Conservation (phyloP, 805 yeast species). For the Saccharomycopsis schoenii region DNA sequence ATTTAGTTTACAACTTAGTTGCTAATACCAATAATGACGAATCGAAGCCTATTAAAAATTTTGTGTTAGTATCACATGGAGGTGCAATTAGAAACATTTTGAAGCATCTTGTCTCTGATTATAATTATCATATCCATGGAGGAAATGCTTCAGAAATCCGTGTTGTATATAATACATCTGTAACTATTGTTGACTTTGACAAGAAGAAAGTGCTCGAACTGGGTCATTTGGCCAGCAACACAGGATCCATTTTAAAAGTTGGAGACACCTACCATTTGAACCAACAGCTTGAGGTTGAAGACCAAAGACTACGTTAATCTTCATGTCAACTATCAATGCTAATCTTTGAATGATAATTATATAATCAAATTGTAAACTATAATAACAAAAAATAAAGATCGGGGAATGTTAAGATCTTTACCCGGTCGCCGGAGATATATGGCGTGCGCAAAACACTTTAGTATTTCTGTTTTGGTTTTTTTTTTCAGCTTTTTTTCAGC, state of each 20-base stretch:
- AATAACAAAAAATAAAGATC: neutral
- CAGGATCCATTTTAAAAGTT: slow-evolving; percentile 25
- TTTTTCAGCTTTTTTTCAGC: neutral
- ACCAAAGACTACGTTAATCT: slow-evolving; percentile 34
- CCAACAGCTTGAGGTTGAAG: slow-evolving; percentile 38
- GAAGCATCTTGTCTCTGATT: slow-evolving; percentile 35
- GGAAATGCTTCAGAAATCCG: slow-evolving; percentile 27
- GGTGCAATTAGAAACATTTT: slow-evolving; percentile 62
- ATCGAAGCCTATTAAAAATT: slow-evolving; percentile 30
- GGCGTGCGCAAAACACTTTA: neutral
- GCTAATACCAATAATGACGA: slow-evolving; percentile 20
- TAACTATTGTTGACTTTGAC: slow-evolving; percentile 51
- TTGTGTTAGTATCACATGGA: slow-evolving; percentile 67
- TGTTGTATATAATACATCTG: slow-evolving; percentile 62
- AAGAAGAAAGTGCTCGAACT: slow-evolving; percentile 37
- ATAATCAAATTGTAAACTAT: neutral
- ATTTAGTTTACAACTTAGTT: slow-evolving; percentile 31
- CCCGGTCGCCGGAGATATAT: neutral
- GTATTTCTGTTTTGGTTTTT: neutral
- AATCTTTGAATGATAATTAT: neutral
- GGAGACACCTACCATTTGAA: slow-evolving; percentile 68
- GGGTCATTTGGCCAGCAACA: slow-evolving; percentile 20
- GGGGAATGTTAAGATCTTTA: neutral
- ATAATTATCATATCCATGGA: slow-evolving; percentile 25
- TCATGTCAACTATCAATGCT: neutral